Evolutionary conservation across 768 basidiomycete species (phyloP).

Genomic region (Chlorophyllum brunneum): DNA sequence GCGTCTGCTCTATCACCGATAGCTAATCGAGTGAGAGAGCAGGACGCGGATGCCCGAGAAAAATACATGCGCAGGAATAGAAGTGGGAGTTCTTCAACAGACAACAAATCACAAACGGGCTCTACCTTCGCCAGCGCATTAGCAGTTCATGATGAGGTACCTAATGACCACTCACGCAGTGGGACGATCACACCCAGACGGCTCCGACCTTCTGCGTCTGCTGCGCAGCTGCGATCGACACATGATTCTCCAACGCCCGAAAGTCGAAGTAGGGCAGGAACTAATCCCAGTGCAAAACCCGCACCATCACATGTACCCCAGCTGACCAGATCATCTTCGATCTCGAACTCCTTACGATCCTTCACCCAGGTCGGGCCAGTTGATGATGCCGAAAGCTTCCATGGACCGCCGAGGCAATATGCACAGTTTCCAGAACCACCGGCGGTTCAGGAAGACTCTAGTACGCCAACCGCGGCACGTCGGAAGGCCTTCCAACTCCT

Average conservation of each 20-base stretch:
- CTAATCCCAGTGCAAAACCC: conserved; percentile 51
- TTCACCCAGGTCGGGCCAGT: conserved; percentile 32
- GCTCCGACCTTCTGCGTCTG: conserved; percentile 72
- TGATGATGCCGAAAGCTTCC: conserved; percentile 48
- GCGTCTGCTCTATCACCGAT: conserved; percentile 67
- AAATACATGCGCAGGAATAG: conserved; percentile 80
- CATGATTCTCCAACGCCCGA: conserved; percentile 35
- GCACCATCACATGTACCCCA: conserved; percentile 40
- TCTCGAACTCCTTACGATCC: conserved; percentile 45
- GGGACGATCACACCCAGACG: conserved; percentile 58
- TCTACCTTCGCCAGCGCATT: conserved; percentile 45
- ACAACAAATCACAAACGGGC: conserved; percentile 62
- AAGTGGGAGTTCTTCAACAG: conserved; percentile 77
- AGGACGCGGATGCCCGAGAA: conserved; percentile 85
- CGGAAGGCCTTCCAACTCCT: conserved; percentile 69
- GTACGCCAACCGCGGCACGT: conserved; percentile 53
- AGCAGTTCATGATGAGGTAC: conserved; percentile 52
- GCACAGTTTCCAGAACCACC: conserved; percentile 73
- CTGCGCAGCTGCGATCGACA: conserved; percentile 64
- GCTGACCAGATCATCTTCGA: conserved; percentile 54
- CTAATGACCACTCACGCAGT: conserved; percentile 40
- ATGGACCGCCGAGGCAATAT: conserved; percentile 68
- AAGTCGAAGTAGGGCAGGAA: conserved; percentile 63
- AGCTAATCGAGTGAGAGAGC: conserved; percentile 75
- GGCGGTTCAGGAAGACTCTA: conserved; percentile 37